Conservation (phyloP, 345 rosid species). For the Toxicodendron radicans region DNA sequence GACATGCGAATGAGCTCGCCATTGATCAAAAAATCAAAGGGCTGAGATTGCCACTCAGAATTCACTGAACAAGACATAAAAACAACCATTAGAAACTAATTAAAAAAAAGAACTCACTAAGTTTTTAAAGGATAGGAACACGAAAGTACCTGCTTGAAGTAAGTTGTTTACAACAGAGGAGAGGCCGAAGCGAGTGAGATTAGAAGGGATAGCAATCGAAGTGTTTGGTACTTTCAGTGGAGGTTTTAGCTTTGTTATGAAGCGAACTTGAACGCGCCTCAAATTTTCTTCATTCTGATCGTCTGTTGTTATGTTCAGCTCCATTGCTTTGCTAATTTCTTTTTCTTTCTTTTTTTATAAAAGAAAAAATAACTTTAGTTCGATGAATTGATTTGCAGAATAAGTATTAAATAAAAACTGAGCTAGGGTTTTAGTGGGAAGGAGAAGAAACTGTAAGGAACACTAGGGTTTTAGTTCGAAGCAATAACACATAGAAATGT, state of each 20-base stretch:
- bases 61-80: slow-evolving; percentile 38
- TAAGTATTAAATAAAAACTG: background rate
- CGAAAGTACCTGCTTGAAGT: slow-evolving; percentile 46
- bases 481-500: too few species aligned
- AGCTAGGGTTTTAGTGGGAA: slow-evolving; percentile 9
- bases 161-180: slow-evolving; percentile 76
- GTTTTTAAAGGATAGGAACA: background rate
- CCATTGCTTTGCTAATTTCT: slow-evolving; percentile 22
- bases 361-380: background rate
- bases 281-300: slow-evolving; percentile 26
- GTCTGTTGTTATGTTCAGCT: slow-evolving; percentile 35
- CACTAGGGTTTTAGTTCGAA: slow-evolving; percentile 10
- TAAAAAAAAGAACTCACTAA: background rate
- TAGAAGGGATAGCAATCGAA: slow-evolving; percentile 76
- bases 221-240: slow-evolving; percentile 55
- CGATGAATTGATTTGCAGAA: background rate
- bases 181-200: slow-evolving; percentile 81
- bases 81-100: too few species aligned
- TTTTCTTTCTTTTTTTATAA: background rate
- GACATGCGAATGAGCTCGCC: slow-evolving; percentile 95
- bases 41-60: slow-evolving; percentile 67
- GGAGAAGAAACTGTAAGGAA: background rate
- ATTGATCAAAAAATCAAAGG: slow-evolving; percentile 84
- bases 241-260: slow-evolving; percentile 71
- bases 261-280: slow-evolving; percentile 72